Evolutionary conservation across 176 grass and related monocot species (phyloP).

Genomic region (Juncus effusus): DNA sequence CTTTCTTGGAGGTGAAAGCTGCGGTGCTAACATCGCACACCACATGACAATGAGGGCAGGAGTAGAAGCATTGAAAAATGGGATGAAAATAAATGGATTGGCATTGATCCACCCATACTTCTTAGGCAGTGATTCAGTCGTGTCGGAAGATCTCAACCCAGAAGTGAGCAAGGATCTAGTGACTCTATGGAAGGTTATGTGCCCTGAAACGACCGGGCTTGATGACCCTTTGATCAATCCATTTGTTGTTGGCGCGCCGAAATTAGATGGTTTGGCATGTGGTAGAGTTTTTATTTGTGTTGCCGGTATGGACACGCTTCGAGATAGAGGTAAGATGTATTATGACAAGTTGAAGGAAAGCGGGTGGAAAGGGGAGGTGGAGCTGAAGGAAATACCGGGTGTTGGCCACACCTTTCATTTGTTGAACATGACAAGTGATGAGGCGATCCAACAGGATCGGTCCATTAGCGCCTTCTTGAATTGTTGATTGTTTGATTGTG

Average conservation of each 20-base stretch:
- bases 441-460: constrained; percentile 40
- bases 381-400: constrained; percentile 36
- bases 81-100: constrained; percentile 32
- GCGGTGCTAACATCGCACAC: constrained; percentile 48
- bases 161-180: constrained; percentile 31
- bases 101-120: constrained; percentile 56
- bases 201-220: constrained; percentile 32
- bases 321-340: constrained; percentile 41
- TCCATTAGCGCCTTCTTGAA: constrained; percentile 44
- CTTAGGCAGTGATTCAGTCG: constrained; percentile 21
- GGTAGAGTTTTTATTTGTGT: constrained; percentile 42
- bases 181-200: constrained; percentile 42
- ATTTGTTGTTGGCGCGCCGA: constrained; percentile 32
- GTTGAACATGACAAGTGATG: constrained; percentile 28
- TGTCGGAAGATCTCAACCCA: constrained; percentile 36
- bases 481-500: background rate
- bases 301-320: constrained; percentile 40
- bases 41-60: constrained; percentile 39
- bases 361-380: constrained; percentile 41
- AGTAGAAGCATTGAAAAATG: background rate
- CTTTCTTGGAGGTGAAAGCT: constrained; percentile 43
- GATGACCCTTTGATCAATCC: constrained; percentile 51
- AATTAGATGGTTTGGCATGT: constrained; percentile 30
- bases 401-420: constrained; percentile 48
- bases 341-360: constrained; percentile 33